Base-by-base conservation (phyloP, 768 basidiomycete species). In the Gelatoporia subvermispora region DNA sequence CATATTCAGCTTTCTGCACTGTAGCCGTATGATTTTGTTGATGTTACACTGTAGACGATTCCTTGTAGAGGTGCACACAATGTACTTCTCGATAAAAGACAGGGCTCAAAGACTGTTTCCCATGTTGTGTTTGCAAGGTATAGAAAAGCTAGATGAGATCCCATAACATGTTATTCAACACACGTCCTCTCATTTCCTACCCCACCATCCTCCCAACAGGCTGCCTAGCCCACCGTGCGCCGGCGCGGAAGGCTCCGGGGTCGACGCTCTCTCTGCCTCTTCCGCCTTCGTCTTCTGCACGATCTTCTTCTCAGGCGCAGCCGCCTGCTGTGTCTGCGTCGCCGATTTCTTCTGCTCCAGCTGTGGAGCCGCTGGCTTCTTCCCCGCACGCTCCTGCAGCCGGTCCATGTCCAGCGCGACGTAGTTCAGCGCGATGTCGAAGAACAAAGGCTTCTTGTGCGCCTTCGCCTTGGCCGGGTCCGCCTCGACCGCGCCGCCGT, bases 371-470 rank as follows among this genome's bases (percentile, higher is more conserved):
- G 57, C 54, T 2, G 67, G 47, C 39, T 72, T 63, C 68, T 82
- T 84, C 1, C 92, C 92, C 3, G 85, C 88, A 16, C 85, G 72
- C 49, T 75, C 77, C 58, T 81, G 68, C 49, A 96, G 66, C 43
- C 78, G 70, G 39, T 89, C 86, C 82, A 93, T 85, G 59, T 93
- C 88, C 50, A 93, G 66, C 54, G 88, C 81, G 47, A 91, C 84
- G 61, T 95, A 96, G 67, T 95, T 96, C 59, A 93, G 81, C 16
- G 92, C 93, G 52, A 92, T 87, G 63, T 96, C 90, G 68, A 94
- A 96, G 72, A 97, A 96, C 35, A 92, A 60, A 15, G 91, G 90
- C 62, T 95, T 95, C 70, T 85, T 83, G 60, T 83, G 72, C 35
- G 72, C 65, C 58, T 75, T 73, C 35, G 72, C 65, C 58, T 75